These are phyloP conservation scores for Plasmodium ovale DNA, from an alignment of 169 alveolate genomes.

Conservation along the genomic window DNA sequence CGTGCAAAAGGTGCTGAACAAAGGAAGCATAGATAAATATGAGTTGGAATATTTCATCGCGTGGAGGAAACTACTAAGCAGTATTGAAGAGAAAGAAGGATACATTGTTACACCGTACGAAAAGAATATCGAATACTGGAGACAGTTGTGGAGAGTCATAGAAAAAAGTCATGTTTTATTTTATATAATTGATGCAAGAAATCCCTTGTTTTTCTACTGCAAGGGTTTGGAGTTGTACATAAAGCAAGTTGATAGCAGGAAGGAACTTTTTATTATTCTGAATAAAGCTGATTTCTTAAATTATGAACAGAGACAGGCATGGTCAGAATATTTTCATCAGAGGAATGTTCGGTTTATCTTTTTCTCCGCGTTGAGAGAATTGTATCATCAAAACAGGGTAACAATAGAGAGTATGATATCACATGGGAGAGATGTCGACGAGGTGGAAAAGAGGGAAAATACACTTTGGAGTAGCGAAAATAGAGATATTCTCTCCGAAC, in stretches of 20 bases:
- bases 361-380: conserved; percentile 91
- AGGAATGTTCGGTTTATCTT: conserved; percentile 90
- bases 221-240: conserved; percentile 92
- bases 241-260: conserved; percentile 91
- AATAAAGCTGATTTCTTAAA: conserved; percentile 96
- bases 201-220: conserved; percentile 95
- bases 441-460: not conserved
- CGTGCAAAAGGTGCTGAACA: conserved; percentile 38
- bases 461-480: conserved; percentile 39
- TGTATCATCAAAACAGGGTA: conserved; percentile 50
- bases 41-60: conserved; percentile 81
- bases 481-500: no score
- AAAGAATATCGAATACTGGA: conserved; percentile 98
- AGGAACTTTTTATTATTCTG: conserved; percentile 90
- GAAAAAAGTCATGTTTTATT: conserved; percentile 96
- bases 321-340: conserved; percentile 93
- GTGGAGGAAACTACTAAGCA: conserved; percentile 84
- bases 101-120: conserved; percentile 98
- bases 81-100: conserved; percentile 93
- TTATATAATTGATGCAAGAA: conserved; percentile 98
- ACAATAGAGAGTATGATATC: not conserved
- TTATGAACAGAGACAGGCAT: conserved; percentile 91
- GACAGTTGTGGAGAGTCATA: conserved; percentile 98
- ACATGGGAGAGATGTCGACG: not conserved
- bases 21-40: conserved; percentile 77